These are phyloP conservation scores for Tylopilus vinaceipallidus DNA, from an alignment of 768 basidiomycete species.

Conservation along the genomic window DNA sequence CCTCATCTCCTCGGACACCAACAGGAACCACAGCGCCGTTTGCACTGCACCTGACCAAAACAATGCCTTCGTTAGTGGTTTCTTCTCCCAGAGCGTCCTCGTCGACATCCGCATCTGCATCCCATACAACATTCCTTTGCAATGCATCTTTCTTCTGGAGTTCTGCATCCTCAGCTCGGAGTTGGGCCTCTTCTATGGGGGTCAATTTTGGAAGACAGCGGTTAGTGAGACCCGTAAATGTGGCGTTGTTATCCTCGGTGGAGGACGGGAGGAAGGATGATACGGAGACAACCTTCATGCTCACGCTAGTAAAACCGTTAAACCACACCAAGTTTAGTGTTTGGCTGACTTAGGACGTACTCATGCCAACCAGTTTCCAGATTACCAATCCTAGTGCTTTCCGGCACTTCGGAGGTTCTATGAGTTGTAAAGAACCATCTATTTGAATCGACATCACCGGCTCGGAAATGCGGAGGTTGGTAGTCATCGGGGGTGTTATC, in stretches of 20 bases:
- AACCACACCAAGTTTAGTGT: neutral
- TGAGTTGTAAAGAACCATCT: conserved; percentile 85
- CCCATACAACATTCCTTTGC: conserved; percentile 64
- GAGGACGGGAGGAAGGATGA: conserved; percentile 69
- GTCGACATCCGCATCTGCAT: conserved; percentile 54
- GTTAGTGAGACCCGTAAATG: conserved; percentile 48
- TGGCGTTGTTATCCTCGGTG: conserved; percentile 54
- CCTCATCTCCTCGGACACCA: conserved; percentile 57
- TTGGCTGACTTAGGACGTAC: conserved; percentile 38
- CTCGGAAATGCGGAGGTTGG: conserved; percentile 76
- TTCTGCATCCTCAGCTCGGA: conserved; percentile 54
- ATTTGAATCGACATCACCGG: conserved; percentile 69
- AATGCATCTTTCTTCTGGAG: conserved; percentile 62
- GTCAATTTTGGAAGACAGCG: conserved; percentile 42
- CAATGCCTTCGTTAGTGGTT: conserved; percentile 25
- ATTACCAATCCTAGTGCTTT: conserved; percentile 65
- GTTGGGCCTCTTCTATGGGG: conserved; percentile 54
- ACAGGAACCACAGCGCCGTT: conserved; percentile 39
- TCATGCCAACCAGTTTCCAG: conserved; percentile 73
- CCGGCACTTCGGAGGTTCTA: conserved; percentile 66
- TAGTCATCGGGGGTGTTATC: conserved; percentile 78
- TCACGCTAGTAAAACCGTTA: conserved; percentile 46
- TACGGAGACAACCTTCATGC: conserved; percentile 70
- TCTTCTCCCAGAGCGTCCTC: conserved; percentile 61
- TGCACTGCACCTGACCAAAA: conserved; percentile 23